These are phyloP conservation scores for Halocafeteria seosinensis DNA, from an alignment of 108 stramenopile genomes.

Conservation along the genomic window DNA sequence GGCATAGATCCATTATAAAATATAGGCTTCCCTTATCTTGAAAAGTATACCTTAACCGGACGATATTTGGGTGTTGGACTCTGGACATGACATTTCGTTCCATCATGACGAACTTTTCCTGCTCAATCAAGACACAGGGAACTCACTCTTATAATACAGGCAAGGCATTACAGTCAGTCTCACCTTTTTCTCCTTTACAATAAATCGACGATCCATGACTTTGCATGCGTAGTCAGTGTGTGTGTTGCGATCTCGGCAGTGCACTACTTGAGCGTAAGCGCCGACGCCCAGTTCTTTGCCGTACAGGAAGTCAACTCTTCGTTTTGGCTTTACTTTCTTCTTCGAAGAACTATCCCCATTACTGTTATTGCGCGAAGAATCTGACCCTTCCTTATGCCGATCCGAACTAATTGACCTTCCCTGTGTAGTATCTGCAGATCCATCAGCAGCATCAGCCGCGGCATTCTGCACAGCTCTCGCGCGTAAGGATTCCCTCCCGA, in stretches of 20 bases:
- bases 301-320: conserved; percentile 20
- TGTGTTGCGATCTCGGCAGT: conserved; percentile 6
- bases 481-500: too few species aligned
- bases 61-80: conserved; percentile 15
- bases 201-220: conserved; percentile 15
- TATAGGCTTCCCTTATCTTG: conserved; percentile 18
- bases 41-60: conserved; percentile 22
- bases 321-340: too few species aligned
- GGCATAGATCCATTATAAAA: conserved; percentile 17
- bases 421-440: too few species aligned
- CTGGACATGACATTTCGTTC: conserved; percentile 9
- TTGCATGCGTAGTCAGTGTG: conserved; percentile 9
- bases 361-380: too few species aligned
- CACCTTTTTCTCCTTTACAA: conserved; percentile 4
- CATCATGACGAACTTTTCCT: conserved; percentile 12
- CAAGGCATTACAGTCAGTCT: not conserved
- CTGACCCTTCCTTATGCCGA: too few species aligned
- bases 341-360: too few species aligned
- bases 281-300: conserved; percentile 35
- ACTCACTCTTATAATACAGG: conserved; percentile 9
- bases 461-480: too few species aligned
- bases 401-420: too few species aligned
- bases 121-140: conserved; percentile 9
- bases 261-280: conserved; percentile 24
- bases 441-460: too few species aligned